A percentile compares a stretch with the other conserved stretches of the same genome.
Evolutionary conservation across 176 grass and related monocot species (phyloP).

Genomic region (Thalia dealbata): DNA sequence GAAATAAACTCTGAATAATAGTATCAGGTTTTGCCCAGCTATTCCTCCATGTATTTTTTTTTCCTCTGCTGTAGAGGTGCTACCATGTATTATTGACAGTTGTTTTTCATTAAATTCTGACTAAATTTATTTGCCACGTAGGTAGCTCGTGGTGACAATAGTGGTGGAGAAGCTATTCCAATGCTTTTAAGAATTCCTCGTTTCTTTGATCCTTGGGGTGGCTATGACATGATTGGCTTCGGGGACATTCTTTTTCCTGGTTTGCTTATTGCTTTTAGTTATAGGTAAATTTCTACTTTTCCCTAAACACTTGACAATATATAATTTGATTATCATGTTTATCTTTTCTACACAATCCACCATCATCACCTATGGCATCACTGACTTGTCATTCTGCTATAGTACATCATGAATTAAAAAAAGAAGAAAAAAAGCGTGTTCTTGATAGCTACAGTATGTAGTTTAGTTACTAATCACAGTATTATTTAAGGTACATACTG

Average conservation of each 20-base stretch:
- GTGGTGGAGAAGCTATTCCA: conserved; percentile 81
- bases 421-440: too few species aligned
- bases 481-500: too few species aligned
- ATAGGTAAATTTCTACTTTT: conserved; percentile 38
- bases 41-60: too few species aligned
- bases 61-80: too few species aligned
- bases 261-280: conserved; percentile 89
- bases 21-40: too few species aligned
- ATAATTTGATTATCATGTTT: background rate
- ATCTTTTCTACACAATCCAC: background rate
- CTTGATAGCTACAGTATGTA: too few species aligned
- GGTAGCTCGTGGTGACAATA: conserved; percentile 79
- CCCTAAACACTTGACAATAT: background rate
- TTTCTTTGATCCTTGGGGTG: conserved; percentile 98
- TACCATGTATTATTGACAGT: too few species aligned
- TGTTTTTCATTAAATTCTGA: background rate
- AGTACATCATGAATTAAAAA: too few species aligned
- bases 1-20: background rate
- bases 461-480: too few species aligned
- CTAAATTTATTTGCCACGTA: conserved; percentile 22
- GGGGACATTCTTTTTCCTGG: conserved; percentile 96
- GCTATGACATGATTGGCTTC: conserved; percentile 99
- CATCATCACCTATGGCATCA: background rate
- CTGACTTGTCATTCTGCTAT: too few species aligned
- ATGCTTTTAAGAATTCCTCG: conserved; percentile 92